Evolutionary conservation across 345 rosid genomes (phyloP), one percentile per base, ranked within the genome.

Genomic region (Turritis glabra): DNA sequence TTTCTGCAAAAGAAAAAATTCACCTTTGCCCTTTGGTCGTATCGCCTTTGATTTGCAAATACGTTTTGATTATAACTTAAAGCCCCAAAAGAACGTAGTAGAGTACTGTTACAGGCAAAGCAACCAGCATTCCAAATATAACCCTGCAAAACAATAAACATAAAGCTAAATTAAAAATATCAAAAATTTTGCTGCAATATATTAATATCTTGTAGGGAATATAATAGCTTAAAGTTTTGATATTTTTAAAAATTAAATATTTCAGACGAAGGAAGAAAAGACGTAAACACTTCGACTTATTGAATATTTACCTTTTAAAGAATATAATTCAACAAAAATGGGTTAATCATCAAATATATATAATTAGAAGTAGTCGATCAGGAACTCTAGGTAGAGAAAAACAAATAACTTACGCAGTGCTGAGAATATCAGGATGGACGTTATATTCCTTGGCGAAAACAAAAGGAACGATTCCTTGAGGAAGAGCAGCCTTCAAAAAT

Each of bases 381-480:
- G 37, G 37, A 54, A 35, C 17, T 61, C 7, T 5, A 19, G 21
- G 5, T 8, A 55, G 15, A 57, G 13, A 48, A 18, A 10, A 29
- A 6, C 5, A 51, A 22, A n/a, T 3, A 41, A 82, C 88, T 84
- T 84, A 90, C 91, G 84, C 88, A 32, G 92, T 86, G 74, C 96
- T 86, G 61, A 88, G 85, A 53, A 88, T 83, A 65, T 85, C 89
- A 12, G 96, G 82, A 68, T 90, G 91, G 53, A 90, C 86, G 41
- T 82, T 84, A 56, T 88, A 88, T 71, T 90, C 86, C 64, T 83
- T 85, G 15, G 92, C 96, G 71, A 88, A 90, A 10, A 90, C 89
- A 48, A 88, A 90, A 14, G 92, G 92, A 35, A 86, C 86, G 30
- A 90, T 76, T 18, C 85, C 91, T 67, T 82, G 88, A 18, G 96